Percentiles rank a stretch among this genome's conserved stretches.
Evolutionary conservation across 179 eudicot genomes (phyloP).

Genomic region (Beta corolliflora): DNA sequence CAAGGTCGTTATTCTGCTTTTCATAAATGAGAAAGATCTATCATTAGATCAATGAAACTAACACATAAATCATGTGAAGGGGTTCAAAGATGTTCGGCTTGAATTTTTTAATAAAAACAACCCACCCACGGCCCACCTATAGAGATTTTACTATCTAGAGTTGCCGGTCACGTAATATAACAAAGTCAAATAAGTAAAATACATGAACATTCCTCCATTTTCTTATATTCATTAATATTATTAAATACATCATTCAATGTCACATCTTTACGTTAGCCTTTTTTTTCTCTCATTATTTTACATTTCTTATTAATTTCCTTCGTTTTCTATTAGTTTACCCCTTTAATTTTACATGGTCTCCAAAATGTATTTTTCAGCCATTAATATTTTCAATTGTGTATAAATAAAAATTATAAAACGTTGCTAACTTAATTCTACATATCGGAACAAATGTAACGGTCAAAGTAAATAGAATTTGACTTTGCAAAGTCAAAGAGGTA

Average conservation of each 20-base stretch:
- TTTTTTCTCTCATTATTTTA: too few species aligned
- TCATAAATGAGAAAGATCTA: neutral
- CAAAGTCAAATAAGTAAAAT: constrained; percentile 4
- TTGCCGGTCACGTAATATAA: neutral
- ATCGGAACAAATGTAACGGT: too few species aligned
- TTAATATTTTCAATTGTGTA: too few species aligned
- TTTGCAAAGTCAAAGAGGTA: too few species aligned
- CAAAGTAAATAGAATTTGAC: too few species aligned
- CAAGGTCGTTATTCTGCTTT: neutral
- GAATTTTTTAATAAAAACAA: too few species aligned
- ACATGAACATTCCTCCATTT: neutral
- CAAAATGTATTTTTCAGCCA: too few species aligned
- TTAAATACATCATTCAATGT: neutral
- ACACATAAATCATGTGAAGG: constrained; percentile 2
- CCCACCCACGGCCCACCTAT: neutral
- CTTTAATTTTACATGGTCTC: too few species aligned
- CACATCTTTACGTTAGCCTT: too few species aligned
- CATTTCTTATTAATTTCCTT: neutral
- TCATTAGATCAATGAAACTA: neutral
- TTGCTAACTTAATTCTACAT: too few species aligned
- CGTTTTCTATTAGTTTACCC: too few species aligned
- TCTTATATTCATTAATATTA: neutral
- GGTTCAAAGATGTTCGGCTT: neutral
- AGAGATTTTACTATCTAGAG: neutral
- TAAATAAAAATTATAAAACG: too few species aligned